Conservation (phyloP, 768 basidiomycete genomes). For the Grammothele lineata region DNA sequence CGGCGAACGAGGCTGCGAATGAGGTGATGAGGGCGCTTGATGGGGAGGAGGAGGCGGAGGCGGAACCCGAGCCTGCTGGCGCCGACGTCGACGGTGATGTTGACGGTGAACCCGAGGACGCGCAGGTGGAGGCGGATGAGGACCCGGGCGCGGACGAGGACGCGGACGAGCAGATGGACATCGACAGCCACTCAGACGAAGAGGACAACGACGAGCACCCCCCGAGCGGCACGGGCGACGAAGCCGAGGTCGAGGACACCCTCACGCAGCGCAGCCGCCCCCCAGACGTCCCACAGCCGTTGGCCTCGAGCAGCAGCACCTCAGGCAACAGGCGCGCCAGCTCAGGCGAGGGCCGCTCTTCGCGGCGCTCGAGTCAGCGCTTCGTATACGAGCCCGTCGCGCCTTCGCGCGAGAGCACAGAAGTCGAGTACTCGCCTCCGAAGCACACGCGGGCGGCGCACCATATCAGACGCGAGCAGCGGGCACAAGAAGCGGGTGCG, state of each 20-base stretch:
- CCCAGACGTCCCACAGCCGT: constrained; percentile 10
- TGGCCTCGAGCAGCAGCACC: neutral
- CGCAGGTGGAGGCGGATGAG: too few relatives aligned
- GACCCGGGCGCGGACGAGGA: neutral
- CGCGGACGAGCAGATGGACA: neutral
- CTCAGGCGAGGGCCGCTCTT: constrained; percentile 1
- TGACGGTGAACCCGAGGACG: too few relatives aligned
- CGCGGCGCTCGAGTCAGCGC: neutral
- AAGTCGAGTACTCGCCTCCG: constrained; percentile 19
- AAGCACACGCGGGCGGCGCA: constrained; percentile 21
- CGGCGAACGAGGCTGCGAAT: constrained; percentile 26
- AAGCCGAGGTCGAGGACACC: constrained; percentile 10
- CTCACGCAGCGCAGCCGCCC: constrained; percentile 3
- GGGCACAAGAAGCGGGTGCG: neutral
- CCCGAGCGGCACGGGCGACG: neutral
- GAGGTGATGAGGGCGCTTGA: neutral
- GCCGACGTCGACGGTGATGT: neutral
- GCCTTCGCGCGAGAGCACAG: neutral
- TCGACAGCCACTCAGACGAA: too few relatives aligned
- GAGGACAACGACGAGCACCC: too few relatives aligned
- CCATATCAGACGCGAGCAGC: constrained; percentile 10
- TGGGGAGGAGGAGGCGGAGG: neutral
- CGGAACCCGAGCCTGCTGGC: neutral
- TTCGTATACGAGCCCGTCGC: neutral
- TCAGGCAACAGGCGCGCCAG: neutral